Percentiles rank a stretch among this genome's conserved stretches.
These are phyloP conservation scores for Aspergillus sp. DNA, from an alignment of 2,329 filamentous ascomycete genomes.

Conservation along the genomic window DNA sequence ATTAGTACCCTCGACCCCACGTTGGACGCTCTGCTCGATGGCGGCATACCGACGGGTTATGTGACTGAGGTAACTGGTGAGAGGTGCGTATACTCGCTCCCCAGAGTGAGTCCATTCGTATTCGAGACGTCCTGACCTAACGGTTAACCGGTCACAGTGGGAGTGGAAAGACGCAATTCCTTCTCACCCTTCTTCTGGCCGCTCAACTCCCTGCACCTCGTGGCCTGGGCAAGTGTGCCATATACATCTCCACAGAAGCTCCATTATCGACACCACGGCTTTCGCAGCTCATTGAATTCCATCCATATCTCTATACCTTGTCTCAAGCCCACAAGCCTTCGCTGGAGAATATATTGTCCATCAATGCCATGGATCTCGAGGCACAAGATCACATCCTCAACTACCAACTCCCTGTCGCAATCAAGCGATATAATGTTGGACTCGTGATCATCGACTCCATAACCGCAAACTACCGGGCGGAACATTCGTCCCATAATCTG, in stretches of 20 bases:
- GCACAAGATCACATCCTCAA: constrained; percentile 92
- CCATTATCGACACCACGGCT: constrained; percentile 80
- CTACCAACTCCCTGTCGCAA: constrained; percentile 86
- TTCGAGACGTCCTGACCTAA: not conserved
- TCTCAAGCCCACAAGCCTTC: constrained; percentile 56
- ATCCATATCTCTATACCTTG: constrained; percentile 61
- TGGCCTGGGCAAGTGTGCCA: constrained; percentile 70
- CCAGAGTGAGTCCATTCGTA: not conserved
- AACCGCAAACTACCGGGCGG: constrained; percentile 91
- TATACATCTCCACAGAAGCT: constrained; percentile 95
- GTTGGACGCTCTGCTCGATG: constrained; percentile 71
- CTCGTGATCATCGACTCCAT: constrained; percentile 88
- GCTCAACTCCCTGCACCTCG: constrained; percentile 76
- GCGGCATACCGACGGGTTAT: constrained; percentile 78
- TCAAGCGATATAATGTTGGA: constrained; percentile 73
- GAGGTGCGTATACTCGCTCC: constrained; percentile 55
- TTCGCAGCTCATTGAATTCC: constrained; percentile 70
- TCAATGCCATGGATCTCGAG: constrained; percentile 85
- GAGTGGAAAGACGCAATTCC: constrained; percentile 91
- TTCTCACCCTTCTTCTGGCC: constrained; percentile 80
- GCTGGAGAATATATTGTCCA: constrained; percentile 74
- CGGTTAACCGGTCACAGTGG: constrained; percentile 56
- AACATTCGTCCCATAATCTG: constrained; percentile 55
- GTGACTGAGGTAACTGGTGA: constrained; percentile 91
- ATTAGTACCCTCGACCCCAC: constrained; percentile 79